Evolutionary conservation across 495 filamentous ascomycete species (phyloP).

Genomic region (Aspergillus baeticus): DNA sequence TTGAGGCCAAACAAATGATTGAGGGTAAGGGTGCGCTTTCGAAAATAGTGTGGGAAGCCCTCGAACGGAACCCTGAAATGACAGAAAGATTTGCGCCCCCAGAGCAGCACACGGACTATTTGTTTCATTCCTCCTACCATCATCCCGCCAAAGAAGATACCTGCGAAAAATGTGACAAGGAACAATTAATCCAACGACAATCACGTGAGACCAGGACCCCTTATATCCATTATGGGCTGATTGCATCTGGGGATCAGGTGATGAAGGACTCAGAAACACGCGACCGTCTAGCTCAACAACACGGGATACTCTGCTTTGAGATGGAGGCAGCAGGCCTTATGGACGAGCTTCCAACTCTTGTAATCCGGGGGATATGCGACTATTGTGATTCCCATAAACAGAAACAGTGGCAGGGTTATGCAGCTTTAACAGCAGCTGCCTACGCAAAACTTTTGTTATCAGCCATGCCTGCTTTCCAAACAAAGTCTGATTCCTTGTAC

Average conservation of each 20-base stretch:
- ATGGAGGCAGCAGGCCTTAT: conserved; percentile 44
- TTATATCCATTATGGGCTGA: conserved; percentile 30
- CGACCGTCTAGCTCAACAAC: conserved; percentile 16
- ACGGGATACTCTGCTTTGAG: conserved; percentile 35
- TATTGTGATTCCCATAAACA: conserved; percentile 41
- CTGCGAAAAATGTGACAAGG: too few species aligned
- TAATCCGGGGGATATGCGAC: conserved; percentile 42
- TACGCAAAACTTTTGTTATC: conserved; percentile 19
- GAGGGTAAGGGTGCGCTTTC: too few species aligned
- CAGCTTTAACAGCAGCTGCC: conserved; percentile 33
- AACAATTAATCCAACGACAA: too few species aligned
- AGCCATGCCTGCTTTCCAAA: neutral
- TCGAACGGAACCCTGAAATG: too few species aligned
- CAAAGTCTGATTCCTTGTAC: too few species aligned
- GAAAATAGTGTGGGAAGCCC: too few species aligned
- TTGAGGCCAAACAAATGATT: too few species aligned
- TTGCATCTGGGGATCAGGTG: conserved; percentile 35
- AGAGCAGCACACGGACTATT: too few species aligned
- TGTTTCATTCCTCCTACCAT: too few species aligned
- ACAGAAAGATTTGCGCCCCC: too few species aligned
- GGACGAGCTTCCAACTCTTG: conserved; percentile 30
- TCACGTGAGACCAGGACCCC: too few species aligned
- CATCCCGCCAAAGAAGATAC: too few species aligned
- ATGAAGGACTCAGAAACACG: conserved; percentile 27
- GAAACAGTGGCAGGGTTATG: conserved; percentile 12